phyloP scores from a whole-genome alignment of 768 basidiomycete genomes.

The Russula olivacea region DNA sequence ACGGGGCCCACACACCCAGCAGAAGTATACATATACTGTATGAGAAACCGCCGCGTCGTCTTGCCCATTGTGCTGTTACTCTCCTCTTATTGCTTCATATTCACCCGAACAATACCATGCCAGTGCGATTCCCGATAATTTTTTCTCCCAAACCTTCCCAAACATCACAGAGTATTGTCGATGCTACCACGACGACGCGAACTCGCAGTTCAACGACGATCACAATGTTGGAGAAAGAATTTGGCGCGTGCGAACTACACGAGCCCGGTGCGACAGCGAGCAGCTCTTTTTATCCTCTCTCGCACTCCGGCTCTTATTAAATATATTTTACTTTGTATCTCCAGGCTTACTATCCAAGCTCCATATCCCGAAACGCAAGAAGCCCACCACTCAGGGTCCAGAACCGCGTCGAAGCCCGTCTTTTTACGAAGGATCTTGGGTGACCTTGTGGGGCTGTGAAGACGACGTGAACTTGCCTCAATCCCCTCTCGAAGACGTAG shows the following conservation, averaged over 20 bases:
- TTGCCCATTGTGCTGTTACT: not conserved
- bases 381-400: slow-evolving; percentile 6
- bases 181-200: not conserved
- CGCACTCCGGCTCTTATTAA: not conserved
- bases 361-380: slow-evolving; percentile 8
- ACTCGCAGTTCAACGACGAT: slow-evolving; percentile 14
- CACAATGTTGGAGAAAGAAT: slow-evolving; percentile 15
- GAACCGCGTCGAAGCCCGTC: not conserved
- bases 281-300: not conserved
- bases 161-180: not conserved
- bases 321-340: not conserved
- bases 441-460: slow-evolving; percentile 7
- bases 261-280: not conserved
- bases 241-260: slow-evolving; percentile 4
- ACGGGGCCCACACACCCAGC: not conserved
- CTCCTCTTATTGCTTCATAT: not conserved
- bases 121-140: not conserved
- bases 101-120: not conserved
- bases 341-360: slow-evolving; percentile 5
- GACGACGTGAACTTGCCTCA: not conserved
- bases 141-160: not conserved
- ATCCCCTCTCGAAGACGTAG: not conserved
- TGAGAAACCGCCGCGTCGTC: not conserved
- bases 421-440: slow-evolving; percentile 2
- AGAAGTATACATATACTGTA: slow-evolving; percentile 9